Percentiles rank a stretch among this genome's conserved stretches.
phyloP scores from a whole-genome alignment of 75 land plant species.

The Pinus tabuliformis region DNA sequence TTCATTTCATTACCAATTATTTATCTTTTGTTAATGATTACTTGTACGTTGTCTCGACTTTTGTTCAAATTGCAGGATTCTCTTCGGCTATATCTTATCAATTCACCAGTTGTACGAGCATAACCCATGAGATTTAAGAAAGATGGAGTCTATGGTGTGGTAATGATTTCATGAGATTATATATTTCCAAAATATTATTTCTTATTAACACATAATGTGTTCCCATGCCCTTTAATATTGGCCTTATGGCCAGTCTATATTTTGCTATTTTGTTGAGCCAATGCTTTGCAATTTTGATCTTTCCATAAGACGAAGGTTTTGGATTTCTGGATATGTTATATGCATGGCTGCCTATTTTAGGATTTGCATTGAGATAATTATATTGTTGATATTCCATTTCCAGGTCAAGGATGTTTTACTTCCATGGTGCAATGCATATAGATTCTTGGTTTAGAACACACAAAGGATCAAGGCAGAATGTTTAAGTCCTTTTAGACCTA shows the following conservation, averaged over 20 bases:
- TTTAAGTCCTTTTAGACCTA: too few relatives aligned
- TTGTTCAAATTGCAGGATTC: conserved; percentile 68
- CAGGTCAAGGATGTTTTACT: conserved; percentile 96
- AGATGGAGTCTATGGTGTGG: conserved; percentile 93
- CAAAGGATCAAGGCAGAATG: neutral
- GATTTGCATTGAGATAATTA: neutral
- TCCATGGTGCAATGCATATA: conserved; percentile 99
- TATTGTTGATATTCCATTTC: neutral
- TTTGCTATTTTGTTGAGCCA: neutral
- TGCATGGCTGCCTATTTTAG: conserved; percentile 3
- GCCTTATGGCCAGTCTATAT: neutral
- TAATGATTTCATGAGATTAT: conserved; percentile 23
- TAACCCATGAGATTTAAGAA: conserved; percentile 86
- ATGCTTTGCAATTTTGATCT: neutral
- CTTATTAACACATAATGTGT: neutral
- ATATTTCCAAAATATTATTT: neutral
- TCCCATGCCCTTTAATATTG: neutral
- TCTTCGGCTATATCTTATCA: conserved; percentile 87
- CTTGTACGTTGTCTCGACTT: neutral
- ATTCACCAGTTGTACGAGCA: conserved; percentile 98
- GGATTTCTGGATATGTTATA: neutral
- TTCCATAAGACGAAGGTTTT: neutral
- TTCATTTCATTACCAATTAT: neutral
- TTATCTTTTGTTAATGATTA: neutral
- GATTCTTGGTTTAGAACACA: conserved; percentile 94